Evolutionary conservation across 1,139 yeast species (phyloP).

Genomic region (Meyerozyma guilliermondii): DNA sequence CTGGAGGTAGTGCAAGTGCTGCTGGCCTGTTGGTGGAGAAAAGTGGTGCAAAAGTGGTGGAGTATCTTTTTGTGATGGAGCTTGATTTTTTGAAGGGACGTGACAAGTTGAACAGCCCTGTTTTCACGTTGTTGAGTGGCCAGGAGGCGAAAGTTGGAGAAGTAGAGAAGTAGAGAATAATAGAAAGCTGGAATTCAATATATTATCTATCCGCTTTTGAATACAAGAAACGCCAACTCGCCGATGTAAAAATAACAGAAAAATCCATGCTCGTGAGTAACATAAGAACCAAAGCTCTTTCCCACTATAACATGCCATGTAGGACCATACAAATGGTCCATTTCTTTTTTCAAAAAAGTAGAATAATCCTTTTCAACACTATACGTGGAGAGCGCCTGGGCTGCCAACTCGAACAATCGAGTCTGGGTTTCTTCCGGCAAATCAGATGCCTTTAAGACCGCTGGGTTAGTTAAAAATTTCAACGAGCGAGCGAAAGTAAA

Average conservation of each 20-base stretch:
- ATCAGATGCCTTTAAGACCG: slow-evolving; percentile 45
- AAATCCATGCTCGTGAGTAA: slow-evolving; percentile 82
- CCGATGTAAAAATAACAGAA: slow-evolving; percentile 84
- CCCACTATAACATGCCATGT: slow-evolving; percentile 98
- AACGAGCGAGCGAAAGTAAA: not conserved
- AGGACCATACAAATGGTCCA: slow-evolving; percentile 58
- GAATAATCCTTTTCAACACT: slow-evolving; percentile 73
- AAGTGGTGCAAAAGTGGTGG: slow-evolving; percentile 64
- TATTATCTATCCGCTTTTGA: slow-evolving; percentile 57
- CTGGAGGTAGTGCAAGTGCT: slow-evolving; percentile 94
- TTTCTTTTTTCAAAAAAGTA: slow-evolving; percentile 69
- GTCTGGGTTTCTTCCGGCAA: slow-evolving; percentile 54
- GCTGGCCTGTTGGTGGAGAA: slow-evolving; percentile 80
- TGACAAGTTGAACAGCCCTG: slow-evolving; percentile 78
- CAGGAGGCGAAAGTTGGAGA: too few species aligned
- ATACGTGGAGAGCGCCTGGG: slow-evolving; percentile 41
- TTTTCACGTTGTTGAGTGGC: slow-evolving; percentile 81
- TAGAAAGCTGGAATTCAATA: slow-evolving; percentile 31
- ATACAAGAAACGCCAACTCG: slow-evolving; percentile 72
- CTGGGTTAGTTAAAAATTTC: slow-evolving; percentile 15
- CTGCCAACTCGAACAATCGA: slow-evolving; percentile 54
- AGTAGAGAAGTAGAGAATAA: too few species aligned
- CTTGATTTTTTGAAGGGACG: slow-evolving; percentile 93
- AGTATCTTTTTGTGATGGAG: slow-evolving; percentile 87
- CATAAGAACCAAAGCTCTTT: slow-evolving; percentile 86